A percentile compares a stretch with the other conserved stretches of the same genome.
phyloP scores from a whole-genome alignment of 2,329 filamentous ascomycete genomes.

The Incumbomyces lentus region DNA sequence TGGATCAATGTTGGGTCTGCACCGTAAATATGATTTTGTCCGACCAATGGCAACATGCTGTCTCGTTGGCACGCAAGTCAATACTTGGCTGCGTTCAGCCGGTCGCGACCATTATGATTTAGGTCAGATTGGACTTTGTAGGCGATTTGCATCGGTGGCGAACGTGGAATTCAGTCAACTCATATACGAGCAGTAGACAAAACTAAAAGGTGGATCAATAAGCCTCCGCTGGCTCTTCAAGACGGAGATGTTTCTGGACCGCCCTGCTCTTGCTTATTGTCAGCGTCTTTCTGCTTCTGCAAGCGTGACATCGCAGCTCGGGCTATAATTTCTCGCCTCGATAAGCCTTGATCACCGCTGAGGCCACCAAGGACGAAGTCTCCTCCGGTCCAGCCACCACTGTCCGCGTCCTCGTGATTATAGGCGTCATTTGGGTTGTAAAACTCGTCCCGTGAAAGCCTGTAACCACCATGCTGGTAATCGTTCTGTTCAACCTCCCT shows the following conservation, averaged over 20 bases:
- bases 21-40: too few relatives aligned
- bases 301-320: conserved; percentile 60
- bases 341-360: conserved; percentile 42
- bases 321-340: conserved; percentile 63
- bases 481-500: conserved; percentile 71
- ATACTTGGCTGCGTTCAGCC: too few relatives aligned
- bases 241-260: background rate
- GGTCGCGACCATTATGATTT: too few relatives aligned
- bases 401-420: conserved; percentile 50
- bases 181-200: too few relatives aligned
- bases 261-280: background rate
- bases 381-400: conserved; percentile 68
- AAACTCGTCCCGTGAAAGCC: conserved; percentile 49
- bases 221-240: too few relatives aligned
- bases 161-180: too few relatives aligned
- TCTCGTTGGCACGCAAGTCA: too few relatives aligned
- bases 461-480: conserved; percentile 61
- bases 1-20: too few relatives aligned
- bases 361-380: conserved; percentile 61
- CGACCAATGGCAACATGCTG: too few relatives aligned
- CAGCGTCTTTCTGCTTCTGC: conserved; percentile 35
- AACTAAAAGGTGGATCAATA: too few relatives aligned
- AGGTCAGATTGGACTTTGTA: too few relatives aligned
- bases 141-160: too few relatives aligned
- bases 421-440: conserved; percentile 45